Percentiles rank a stretch among this genome's conserved stretches.
Conservation (phyloP, 768 basidiomycete species). For the Leccinum fibrillosum region DNA sequence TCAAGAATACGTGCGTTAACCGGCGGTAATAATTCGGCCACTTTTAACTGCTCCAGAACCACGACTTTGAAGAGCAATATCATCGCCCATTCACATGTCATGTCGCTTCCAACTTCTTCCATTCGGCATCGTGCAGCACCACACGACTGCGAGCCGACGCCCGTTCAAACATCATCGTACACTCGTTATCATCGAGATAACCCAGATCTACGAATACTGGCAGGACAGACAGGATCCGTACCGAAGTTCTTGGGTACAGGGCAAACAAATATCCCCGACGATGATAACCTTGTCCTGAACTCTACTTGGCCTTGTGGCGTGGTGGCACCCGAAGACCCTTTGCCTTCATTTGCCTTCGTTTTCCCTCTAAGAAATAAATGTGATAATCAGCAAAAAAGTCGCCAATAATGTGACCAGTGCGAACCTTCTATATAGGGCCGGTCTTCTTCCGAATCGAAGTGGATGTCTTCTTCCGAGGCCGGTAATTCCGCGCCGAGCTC, state of each 20-base stretch:
- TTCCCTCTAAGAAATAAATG: slow-evolving; percentile 49
- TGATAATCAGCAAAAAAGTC: not conserved
- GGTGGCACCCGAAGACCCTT: slow-evolving; percentile 69
- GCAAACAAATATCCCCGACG: slow-evolving; percentile 1
- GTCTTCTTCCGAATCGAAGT: slow-evolving; percentile 78
- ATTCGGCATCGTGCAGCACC: not conserved
- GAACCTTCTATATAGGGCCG: slow-evolving; percentile 73
- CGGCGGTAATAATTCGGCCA: not conserved
- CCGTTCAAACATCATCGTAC: slow-evolving; percentile 8
- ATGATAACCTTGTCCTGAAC: slow-evolving; percentile 17
- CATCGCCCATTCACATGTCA: not conserved
- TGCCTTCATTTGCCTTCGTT: slow-evolving; percentile 71
- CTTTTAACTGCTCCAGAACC: not conserved
- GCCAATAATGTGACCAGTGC: slow-evolving; percentile 23
- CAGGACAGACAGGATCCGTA: not conserved
- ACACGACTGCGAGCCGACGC: not conserved
- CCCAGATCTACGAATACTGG: not conserved
- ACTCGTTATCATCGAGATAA: slow-evolving; percentile 1
- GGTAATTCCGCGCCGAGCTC: slow-evolving; percentile 27
- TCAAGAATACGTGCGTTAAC: not conserved
- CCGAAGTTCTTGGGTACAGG: slow-evolving; percentile 1
- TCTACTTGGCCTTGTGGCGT: slow-evolving; percentile 37
- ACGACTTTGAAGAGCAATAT: not conserved
- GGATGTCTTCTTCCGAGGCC: slow-evolving; percentile 33
- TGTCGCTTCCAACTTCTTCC: not conserved